phyloP scores from a whole-genome alignment of 176 grass and related monocot genomes.

The Chloris gayana region DNA sequence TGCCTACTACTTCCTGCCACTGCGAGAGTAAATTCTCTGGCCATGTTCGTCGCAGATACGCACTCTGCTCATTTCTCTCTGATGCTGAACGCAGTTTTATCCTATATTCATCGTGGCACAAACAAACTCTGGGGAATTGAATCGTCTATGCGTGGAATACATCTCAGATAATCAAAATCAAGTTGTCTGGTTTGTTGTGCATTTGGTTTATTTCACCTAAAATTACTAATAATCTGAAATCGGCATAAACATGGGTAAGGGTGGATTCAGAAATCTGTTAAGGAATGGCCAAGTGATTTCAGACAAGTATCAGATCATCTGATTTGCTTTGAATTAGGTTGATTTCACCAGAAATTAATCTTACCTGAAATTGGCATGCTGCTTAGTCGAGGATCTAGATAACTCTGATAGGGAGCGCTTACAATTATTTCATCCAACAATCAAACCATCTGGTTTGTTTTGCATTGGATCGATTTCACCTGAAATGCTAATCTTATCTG shows the following conservation, averaged over 20 bases:
- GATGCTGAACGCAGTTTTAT: not conserved
- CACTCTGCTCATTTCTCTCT: not conserved
- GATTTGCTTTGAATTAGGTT: not conserved
- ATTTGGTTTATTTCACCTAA: not conserved
- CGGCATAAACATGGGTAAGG: not conserved
- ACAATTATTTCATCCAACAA: no score
- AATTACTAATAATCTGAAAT: not conserved
- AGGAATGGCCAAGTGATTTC: not conserved
- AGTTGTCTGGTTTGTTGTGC: not conserved
- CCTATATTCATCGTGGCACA: not conserved
- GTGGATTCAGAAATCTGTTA: not conserved
- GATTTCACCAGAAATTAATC: not conserved
- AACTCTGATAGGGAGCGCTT: no score
- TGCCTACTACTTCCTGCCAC: no score
- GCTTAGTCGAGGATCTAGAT: no score
- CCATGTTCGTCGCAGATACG: not conserved
- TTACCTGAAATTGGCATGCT: not conserved
- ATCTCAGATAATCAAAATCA: not conserved
- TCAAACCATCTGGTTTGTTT: no score
- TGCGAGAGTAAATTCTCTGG: not conserved
- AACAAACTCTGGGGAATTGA: not conserved
- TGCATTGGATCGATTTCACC: not conserved
- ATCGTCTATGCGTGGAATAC: not conserved
- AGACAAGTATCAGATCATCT: not conserved
- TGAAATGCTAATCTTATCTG: not conserved